phyloP scores from a whole-genome alignment of 768 basidiomycete species.

The Pisolithus marmoratus region DNA sequence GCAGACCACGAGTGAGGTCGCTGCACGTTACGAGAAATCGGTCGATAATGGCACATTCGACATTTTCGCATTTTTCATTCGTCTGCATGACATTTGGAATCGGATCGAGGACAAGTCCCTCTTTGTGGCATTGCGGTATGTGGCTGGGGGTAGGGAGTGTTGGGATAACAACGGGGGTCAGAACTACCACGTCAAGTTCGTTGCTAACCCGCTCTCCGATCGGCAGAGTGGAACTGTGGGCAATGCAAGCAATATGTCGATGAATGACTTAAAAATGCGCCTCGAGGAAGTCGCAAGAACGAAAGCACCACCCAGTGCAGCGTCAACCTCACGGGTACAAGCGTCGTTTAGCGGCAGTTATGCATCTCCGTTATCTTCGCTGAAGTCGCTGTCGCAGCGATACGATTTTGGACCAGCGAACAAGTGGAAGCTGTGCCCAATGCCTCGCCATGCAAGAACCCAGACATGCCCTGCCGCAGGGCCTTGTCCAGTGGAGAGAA shows the following conservation, averaged over 20 bases:
- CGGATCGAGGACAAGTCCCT: constrained; percentile 81
- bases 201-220: constrained; percentile 19
- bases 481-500: background rate
- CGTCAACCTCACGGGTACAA: constrained; percentile 8
- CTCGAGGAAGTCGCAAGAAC: constrained; percentile 58
- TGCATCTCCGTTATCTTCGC: constrained; percentile 19
- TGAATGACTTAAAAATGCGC: constrained; percentile 58
- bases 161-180: constrained; percentile 88
- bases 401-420: constrained; percentile 54
- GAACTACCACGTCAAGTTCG: constrained; percentile 78
- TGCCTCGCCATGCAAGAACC: constrained; percentile 31
- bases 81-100: constrained; percentile 70
- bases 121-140: constrained; percentile 70
- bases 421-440: constrained; percentile 25
- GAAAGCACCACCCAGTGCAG: constrained; percentile 15
- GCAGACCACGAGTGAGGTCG: constrained; percentile 95
- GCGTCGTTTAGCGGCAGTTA: constrained; percentile 27
- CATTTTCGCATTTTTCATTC: constrained; percentile 70
- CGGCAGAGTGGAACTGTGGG: constrained; percentile 30
- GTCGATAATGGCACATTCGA: constrained; percentile 43
- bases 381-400: constrained; percentile 42
- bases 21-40: constrained; percentile 58
- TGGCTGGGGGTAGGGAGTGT: constrained; percentile 64
- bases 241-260: constrained; percentile 38
- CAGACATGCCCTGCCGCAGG: constrained; percentile 39